These are phyloP conservation scores for Umbilicus rupestris DNA, from an alignment of 164 flowering plant genomes.

Conservation along the genomic window DNA sequence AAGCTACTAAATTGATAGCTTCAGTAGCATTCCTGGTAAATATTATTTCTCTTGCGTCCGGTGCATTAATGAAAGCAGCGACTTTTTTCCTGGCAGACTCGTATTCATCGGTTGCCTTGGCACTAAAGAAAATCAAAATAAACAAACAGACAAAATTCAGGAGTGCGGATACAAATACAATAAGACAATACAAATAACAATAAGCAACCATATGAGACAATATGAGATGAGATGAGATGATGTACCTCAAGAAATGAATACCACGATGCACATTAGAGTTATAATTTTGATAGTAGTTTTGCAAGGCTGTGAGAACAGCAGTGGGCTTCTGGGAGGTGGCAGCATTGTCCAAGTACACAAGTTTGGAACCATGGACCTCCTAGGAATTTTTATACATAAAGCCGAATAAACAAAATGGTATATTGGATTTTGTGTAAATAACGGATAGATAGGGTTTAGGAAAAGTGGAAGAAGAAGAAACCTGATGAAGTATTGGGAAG, in stretches of 20 bases:
- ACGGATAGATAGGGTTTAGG: too few species aligned
- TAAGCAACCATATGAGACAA: neutral
- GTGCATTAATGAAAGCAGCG: slow-evolving; percentile 72
- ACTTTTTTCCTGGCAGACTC: slow-evolving; percentile 86
- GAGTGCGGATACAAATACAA: neutral
- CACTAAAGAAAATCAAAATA: slow-evolving; percentile 33
- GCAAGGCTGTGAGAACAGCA: slow-evolving; percentile 57
- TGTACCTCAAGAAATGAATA: slow-evolving; percentile 74
- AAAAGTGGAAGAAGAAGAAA: slow-evolving; percentile 8
- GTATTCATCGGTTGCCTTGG: slow-evolving; percentile 89
- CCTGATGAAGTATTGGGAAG: slow-evolving; percentile 96
- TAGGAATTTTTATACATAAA: slow-evolving; percentile 13
- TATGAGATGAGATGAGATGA: neutral
- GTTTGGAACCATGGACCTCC: slow-evolving; percentile 71
- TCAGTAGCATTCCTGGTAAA: slow-evolving; percentile 96
- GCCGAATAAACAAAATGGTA: neutral
- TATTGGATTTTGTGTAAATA: neutral
- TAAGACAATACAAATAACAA: neutral
- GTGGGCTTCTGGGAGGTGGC: slow-evolving; percentile 96
- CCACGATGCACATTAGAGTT: slow-evolving; percentile 97
- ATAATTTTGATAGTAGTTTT: slow-evolving; percentile 52
- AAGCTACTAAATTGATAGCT: slow-evolving; percentile 88
- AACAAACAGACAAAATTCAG: neutral
- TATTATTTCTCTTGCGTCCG: slow-evolving; percentile 64
- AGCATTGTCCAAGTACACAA: slow-evolving; percentile 91